Evolutionary conservation across 805 yeast genomes (phyloP), one percentile per base, ranked within the genome.

Genomic region (Candida argentea): DNA sequence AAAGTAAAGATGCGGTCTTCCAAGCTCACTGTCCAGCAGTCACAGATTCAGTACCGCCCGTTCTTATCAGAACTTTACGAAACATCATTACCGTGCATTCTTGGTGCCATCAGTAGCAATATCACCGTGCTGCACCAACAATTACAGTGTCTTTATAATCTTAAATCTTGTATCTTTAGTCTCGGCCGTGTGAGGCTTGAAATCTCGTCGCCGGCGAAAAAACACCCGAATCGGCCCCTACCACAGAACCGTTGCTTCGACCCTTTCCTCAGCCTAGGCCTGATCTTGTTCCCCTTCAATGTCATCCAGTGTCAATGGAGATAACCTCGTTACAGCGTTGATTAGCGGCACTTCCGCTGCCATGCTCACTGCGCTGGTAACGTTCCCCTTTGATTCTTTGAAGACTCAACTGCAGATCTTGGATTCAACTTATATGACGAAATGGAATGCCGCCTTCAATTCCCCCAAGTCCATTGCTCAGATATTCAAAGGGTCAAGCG

Each of bases 371-470:
- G 72, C 84, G 0, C 67, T 77, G 0, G 35, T 76, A 15, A 71
- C 83, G 0, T 79, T 76, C 41, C 89, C 91, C 0, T 70, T 80
- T 37, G 91, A 80, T 43, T 77, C 67, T 39, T 49, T 75, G 28
- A 80, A 80, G 46, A 76, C 84, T 0, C 70, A 70, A 12, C 54
- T 69, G 16, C 89, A 80, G 42, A 54, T 80, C 27, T 70, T 67
- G 31, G 67, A 73, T 33, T 37, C 54, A 10, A 44, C 48, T 11
- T 52, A 56, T 14, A 54, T 62, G 40, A 35, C 39, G 10, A 57
- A 64, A 31, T 52, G 42, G 38, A 44, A 50, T 17, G 49, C 55
- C 10, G 54, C 55, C 5, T 52, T 54, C n/a, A 55, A 50, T 35
- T 44, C 43, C 26, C 52, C 63, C 3, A 36, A 45, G 20, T 37